Evolutionary conservation across 2,329 filamentous ascomycete genomes (phyloP).

Genomic region (Mycosphaerella sp.): DNA sequence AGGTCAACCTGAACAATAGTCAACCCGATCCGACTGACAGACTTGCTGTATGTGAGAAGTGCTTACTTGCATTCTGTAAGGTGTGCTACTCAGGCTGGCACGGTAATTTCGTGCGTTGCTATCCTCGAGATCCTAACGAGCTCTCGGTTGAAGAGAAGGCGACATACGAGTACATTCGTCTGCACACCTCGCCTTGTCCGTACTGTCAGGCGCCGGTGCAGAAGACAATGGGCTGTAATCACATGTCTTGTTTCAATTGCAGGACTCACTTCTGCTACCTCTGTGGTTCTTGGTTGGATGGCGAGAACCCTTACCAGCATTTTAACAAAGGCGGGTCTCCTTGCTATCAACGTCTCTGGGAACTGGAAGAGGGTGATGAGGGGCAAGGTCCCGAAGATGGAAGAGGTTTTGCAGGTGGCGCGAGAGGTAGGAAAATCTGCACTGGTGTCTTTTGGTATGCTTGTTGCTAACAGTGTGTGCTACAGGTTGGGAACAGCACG

Average conservation of each 20-base stretch:
- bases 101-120: slow-evolving; percentile 71
- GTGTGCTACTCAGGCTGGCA: slow-evolving; percentile 82
- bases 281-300: slow-evolving; percentile 78
- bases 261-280: slow-evolving; percentile 92
- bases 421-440: slow-evolving; percentile 19
- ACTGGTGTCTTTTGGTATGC: too few relatives aligned
- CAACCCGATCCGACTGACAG: slow-evolving; percentile 47
- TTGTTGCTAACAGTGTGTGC: too few relatives aligned
- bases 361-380: slow-evolving; percentile 71
- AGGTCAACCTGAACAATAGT: slow-evolving; percentile 14
- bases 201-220: slow-evolving; percentile 79
- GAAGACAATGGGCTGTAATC: slow-evolving; percentile 92
- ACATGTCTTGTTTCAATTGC: slow-evolving; percentile 92
- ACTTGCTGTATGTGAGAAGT: slow-evolving; percentile 81
- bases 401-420: slow-evolving; percentile 36
- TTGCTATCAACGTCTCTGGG: slow-evolving; percentile 87
- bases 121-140: slow-evolving; percentile 60
- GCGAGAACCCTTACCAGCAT: slow-evolving; percentile 76
- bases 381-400: slow-evolving; percentile 39
- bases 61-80: slow-evolving; percentile 78
- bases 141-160: slow-evolving; percentile 79
- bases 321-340: slow-evolving; percentile 65
- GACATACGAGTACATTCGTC: slow-evolving; percentile 72
- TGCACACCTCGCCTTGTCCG: slow-evolving; percentile 81
- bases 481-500: slow-evolving; percentile 37